Percentiles rank a stretch among this genome's conserved stretches.
These are phyloP conservation scores for Testicularia cyperi DNA, from an alignment of 1,284 basidiomycete species.

Conservation along the genomic window DNA sequence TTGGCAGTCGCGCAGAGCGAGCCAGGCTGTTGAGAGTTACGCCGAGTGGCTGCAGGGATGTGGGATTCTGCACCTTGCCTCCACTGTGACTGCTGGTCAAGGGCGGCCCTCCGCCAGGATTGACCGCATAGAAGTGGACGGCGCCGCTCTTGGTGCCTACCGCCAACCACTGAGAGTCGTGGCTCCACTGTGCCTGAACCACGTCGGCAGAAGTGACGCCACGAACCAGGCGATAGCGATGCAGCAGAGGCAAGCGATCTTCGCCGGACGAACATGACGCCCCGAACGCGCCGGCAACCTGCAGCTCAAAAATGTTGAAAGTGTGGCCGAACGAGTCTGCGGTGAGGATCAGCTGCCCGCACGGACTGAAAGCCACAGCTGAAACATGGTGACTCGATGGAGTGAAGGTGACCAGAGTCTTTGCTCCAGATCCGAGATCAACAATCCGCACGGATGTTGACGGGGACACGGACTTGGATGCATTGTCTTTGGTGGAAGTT, in stretches of 20 bases:
- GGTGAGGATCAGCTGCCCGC: conserved; percentile 23
- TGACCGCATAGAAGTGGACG: conserved; percentile 32
- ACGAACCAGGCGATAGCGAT: conserved; percentile 35
- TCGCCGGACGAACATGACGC: neutral
- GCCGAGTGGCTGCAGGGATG: conserved; percentile 12
- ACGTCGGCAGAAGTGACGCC: conserved; percentile 36
- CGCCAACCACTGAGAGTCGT: conserved; percentile 28
- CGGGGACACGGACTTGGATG: neutral
- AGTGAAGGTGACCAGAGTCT: conserved; percentile 17
- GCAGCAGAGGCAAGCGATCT: conserved; percentile 1
- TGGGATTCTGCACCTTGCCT: conserved; percentile 19
- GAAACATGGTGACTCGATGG: conserved; percentile 13
- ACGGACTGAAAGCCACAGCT: conserved; percentile 18
- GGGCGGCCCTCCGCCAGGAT: conserved; percentile 25
- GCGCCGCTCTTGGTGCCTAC: conserved; percentile 35
- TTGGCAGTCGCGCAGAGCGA: conserved; percentile 9
- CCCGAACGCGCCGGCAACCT: conserved; percentile 13
- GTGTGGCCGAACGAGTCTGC: conserved; percentile 27
- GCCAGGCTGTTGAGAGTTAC: conserved; percentile 21
- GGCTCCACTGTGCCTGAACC: conserved; percentile 21
- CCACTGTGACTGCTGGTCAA: conserved; percentile 22
- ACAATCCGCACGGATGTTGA: conserved; percentile 15
- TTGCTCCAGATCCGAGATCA: conserved; percentile 13
- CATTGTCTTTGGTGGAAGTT: conserved; percentile 6
- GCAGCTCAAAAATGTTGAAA: conserved; percentile 33